These are phyloP conservation scores for Chaetomium fimeti DNA, from an alignment of 495 filamentous ascomycete genomes.

Conservation along the genomic window DNA sequence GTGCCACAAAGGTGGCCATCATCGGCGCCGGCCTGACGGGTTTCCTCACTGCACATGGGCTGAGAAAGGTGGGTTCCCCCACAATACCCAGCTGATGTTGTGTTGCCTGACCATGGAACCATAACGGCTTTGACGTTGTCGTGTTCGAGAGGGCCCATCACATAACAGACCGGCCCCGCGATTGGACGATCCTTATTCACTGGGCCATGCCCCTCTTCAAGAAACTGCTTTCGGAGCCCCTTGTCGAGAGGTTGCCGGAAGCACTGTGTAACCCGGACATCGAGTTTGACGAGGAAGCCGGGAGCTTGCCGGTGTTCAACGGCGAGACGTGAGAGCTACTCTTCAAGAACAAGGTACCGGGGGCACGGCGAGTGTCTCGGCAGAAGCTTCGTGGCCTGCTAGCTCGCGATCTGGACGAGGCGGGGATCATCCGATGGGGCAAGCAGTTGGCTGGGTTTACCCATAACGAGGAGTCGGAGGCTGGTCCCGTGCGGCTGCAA, in stretches of 20 bases:
- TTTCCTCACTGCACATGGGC: conserved; percentile 48
- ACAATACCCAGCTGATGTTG: neutral
- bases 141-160: conserved; percentile 49
- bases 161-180: conserved; percentile 45
- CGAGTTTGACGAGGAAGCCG: conserved; percentile 34
- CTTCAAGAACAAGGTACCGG: conserved; percentile 35
- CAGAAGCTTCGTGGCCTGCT: conserved; percentile 37
- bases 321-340: conserved; percentile 50
- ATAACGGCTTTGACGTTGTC: conserved; percentile 51
- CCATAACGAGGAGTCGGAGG: conserved; percentile 44
- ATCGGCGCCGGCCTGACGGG: conserved; percentile 52
- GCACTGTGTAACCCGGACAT: conserved; percentile 44
- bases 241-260: conserved; percentile 39
- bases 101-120: neutral
- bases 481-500: conserved; percentile 55
- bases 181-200: conserved; percentile 59
- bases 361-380: conserved; percentile 49
- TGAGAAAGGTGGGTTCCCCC: conserved; percentile 39
- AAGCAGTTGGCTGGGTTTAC: conserved; percentile 30
- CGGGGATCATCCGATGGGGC: conserved; percentile 28
- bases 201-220: conserved; percentile 45
- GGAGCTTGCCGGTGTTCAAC: conserved; percentile 46
- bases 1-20: conserved; percentile 37
- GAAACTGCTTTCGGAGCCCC: conserved; percentile 38
- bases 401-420: conserved; percentile 30